Base-by-base conservation (phyloP, 2,329 filamentous ascomycete species). In the Juglanconis oblonga region DNA sequence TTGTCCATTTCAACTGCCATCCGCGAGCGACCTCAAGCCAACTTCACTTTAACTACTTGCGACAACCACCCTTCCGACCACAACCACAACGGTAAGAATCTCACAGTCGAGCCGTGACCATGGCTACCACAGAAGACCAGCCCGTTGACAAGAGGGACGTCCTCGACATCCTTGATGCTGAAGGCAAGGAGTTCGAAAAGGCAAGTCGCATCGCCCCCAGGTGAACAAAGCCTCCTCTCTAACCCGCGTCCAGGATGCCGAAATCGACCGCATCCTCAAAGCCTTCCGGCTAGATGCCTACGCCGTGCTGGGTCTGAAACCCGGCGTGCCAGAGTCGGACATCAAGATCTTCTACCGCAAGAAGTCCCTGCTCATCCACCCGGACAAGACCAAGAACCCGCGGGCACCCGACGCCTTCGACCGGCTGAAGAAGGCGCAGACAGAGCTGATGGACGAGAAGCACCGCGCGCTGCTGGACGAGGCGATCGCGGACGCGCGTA, bases 311-410 rank as follows among this genome's bases (percentile, higher is more conserved):
- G 95, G 96, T 74, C 89, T 99, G 50, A 92, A 97, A 73, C 95
- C 95, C 3, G 95, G 95, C 71, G 92, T 98, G 24, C 87, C 95
- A 58, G 94, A 98, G 68, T 93, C 91, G 62, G 95, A 98, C 77
- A 98, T 99, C 81, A 98, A 97, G 77, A 81, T 88, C 67, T 85
- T 86, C 67, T 99, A 98, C 79, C 93, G 95, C 80, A 93, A 92
- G 70, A 98, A 97, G 76, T 99, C 95, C n/a, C 88, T 99, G 59
- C 87, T 99, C 52, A 98, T 99, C 79, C 95, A 99, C 79, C 95
- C 95, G 6, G 95, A 99, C 80, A 99, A 99, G 76, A 97, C 95
- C 59, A 87, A 87, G 70, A 98, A 99, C 72, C 89, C 92, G 0
- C 85, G 82, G 52, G 95, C 95, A 0, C 94, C 95, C 3, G 95